phyloP scores from a whole-genome alignment of 2,329 filamentous ascomycete genomes.

The Colletotrichum liriopes region DNA sequence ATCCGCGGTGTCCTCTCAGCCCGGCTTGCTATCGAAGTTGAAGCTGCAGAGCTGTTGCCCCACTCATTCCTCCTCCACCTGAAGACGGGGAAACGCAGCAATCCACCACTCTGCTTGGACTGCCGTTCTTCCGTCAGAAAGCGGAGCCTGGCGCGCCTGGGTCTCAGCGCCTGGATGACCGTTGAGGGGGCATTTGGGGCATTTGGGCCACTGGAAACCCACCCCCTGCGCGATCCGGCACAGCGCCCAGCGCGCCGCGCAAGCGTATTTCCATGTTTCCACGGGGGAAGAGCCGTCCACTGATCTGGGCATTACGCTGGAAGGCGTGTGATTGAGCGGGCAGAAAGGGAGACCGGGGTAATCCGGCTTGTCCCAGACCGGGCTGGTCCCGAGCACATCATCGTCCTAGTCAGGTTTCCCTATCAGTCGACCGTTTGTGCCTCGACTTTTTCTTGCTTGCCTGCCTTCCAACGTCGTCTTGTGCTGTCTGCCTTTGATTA shows the following conservation, averaged over 20 bases:
- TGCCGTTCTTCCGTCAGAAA: slow-evolving; percentile 17
- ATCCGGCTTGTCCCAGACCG: slow-evolving; percentile 39
- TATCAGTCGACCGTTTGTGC: slow-evolving; percentile 29
- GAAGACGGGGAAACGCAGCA: not conserved
- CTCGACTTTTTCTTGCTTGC: slow-evolving; percentile 14
- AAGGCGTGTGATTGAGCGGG: slow-evolving; percentile 13
- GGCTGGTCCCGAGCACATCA: slow-evolving; percentile 40
- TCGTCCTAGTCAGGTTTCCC: slow-evolving; percentile 29
- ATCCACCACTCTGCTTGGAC: not conserved
- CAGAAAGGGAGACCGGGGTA: slow-evolving; percentile 24
- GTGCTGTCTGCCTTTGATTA: slow-evolving; percentile 6
- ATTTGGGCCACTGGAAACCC: slow-evolving; percentile 27
- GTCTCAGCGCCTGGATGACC: slow-evolving; percentile 25
- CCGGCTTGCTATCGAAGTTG: slow-evolving; percentile 1
- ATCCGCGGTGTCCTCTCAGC: not conserved
- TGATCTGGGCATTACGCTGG: slow-evolving; percentile 17
- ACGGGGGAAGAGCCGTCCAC: slow-evolving; percentile 1
- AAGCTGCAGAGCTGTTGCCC: not conserved
- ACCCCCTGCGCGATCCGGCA: slow-evolving; percentile 26
- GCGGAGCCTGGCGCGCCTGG: slow-evolving; percentile 20
- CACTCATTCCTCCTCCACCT: not conserved
- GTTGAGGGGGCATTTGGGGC: not conserved
- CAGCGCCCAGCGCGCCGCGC: slow-evolving; percentile 33
- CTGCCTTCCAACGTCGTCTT: slow-evolving; percentile 13
- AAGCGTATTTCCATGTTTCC: slow-evolving; percentile 13